These are phyloP conservation scores for Triticum dicoccoides DNA, from an alignment of 176 grass and related monocot species.

Conservation along the genomic window DNA sequence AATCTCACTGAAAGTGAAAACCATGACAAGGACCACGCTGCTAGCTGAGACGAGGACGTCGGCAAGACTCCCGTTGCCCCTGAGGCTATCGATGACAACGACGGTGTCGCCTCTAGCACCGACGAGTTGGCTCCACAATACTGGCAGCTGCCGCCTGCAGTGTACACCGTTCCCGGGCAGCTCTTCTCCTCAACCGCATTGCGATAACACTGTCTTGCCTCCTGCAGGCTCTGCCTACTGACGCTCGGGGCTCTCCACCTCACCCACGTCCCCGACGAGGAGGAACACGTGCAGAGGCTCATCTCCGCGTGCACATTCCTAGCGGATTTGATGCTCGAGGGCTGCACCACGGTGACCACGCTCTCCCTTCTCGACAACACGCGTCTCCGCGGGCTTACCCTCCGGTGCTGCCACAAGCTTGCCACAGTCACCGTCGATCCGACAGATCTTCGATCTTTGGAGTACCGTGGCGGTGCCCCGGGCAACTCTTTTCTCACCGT, in stretches of 20 bases:
- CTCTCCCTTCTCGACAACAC: neutral
- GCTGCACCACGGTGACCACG: neutral
- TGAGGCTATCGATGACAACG: neutral
- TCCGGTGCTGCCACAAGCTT: conserved; percentile 22
- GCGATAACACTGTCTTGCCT: neutral
- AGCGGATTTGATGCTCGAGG: neutral
- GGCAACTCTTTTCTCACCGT: neutral
- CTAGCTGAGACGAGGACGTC: neutral
- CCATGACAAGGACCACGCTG: neutral
- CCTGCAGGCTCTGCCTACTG: neutral
- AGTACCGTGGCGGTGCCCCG: neutral
- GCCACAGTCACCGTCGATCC: neutral
- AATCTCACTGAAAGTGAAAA: no score
- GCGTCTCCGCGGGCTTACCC: neutral
- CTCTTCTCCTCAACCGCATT: neutral
- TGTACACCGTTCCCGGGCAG: neutral
- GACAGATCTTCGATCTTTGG: neutral
- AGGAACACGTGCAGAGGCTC: neutral
- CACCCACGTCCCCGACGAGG: neutral
- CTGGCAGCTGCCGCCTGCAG: no score
- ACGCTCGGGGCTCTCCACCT: neutral
- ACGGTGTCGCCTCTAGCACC: neutral
- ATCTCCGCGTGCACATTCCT: neutral
- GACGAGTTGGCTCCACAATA: neutral
- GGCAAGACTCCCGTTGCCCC: neutral